Percentiles rank a stretch among this genome's conserved stretches.
Conservation (phyloP, 2,329 filamentous ascomycete species). For the Biscogniauxia sp. region DNA sequence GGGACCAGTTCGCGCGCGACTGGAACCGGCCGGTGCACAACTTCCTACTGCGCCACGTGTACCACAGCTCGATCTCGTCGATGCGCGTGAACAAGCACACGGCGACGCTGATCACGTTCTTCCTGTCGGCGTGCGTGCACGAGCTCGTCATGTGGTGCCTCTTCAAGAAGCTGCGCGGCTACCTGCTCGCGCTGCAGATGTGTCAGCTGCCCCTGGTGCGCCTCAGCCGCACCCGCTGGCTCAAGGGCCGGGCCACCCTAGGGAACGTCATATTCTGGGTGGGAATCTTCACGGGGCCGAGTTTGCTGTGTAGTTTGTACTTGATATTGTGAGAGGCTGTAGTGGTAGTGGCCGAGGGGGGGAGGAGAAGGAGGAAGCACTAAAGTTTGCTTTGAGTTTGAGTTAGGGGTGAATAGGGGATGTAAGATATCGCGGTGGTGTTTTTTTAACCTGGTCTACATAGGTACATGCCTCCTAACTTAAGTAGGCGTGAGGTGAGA, state of each 20-base stretch:
- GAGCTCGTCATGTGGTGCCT: slow-evolving; percentile 79
- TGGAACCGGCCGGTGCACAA: slow-evolving; percentile 80
- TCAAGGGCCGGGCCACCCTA: slow-evolving; percentile 60
- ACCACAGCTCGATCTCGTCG: slow-evolving; percentile 72
- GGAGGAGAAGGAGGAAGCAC: no score
- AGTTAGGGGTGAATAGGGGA: no score
- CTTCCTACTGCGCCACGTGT: slow-evolving; percentile 75
- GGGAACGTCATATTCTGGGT: slow-evolving; percentile 78
- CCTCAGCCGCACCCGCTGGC: slow-evolving; percentile 63
- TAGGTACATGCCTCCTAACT: no score
- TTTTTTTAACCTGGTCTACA: no score
- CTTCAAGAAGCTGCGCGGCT: slow-evolving; percentile 74
- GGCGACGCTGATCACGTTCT: slow-evolving; percentile 74
- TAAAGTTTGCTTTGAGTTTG: no score
- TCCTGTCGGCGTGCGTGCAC: slow-evolving; percentile 68
- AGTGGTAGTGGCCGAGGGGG: no score
- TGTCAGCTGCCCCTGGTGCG: slow-evolving; percentile 68
- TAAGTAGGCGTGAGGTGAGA: no score
- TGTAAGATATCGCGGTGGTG: no score
- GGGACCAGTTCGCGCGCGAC: slow-evolving; percentile 76
- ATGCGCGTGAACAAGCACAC: slow-evolving; percentile 67
- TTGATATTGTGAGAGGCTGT: slow-evolving; percentile 46
- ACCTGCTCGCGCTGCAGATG: slow-evolving; percentile 72
- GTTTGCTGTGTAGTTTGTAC: slow-evolving; percentile 61
- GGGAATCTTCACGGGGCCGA: slow-evolving; percentile 74